Evolutionary conservation across 768 basidiomycete genomes (phyloP).

Genomic region (Trametes sanguinea): DNA sequence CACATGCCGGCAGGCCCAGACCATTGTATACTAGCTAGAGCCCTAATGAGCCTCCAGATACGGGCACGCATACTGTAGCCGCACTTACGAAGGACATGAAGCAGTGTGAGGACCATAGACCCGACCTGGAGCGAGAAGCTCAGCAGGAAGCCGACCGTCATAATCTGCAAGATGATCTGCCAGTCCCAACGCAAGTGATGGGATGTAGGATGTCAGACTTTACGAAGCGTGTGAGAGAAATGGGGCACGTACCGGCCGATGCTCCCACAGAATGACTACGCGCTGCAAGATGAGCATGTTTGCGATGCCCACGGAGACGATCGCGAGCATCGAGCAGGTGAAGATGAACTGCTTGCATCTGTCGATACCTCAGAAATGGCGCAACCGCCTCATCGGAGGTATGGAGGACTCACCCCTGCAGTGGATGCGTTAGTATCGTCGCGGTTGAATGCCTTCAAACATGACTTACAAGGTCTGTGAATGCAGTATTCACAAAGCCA

Average conservation of each 20-base stretch:
- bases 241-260: constrained; percentile 28
- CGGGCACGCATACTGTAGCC: too few relatives aligned
- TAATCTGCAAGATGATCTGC: constrained; percentile 28
- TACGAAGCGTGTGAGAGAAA: not conserved
- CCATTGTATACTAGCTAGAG: constrained; percentile 32
- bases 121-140: constrained; percentile 30
- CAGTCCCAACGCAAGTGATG: not conserved
- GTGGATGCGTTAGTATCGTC: not conserved
- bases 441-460: not conserved
- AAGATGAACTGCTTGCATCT: constrained; percentile 37
- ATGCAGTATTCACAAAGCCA: constrained; percentile 21
- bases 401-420: constrained; percentile 10
- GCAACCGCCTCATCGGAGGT: not conserved
- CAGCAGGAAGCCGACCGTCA: constrained; percentile 32
- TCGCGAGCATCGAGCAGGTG: constrained; percentile 26
- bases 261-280: constrained; percentile 41
- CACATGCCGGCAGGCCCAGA: constrained; percentile 30
- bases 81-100: constrained; percentile 30
- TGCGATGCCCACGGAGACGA: constrained; percentile 34
- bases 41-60: not conserved
- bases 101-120: constrained; percentile 30
- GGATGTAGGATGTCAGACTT: not conserved
- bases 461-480: constrained; percentile 21
- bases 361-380: not conserved
- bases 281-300: constrained; percentile 38